Base-by-base conservation (phyloP, 306 rosid species). In the Herpetospermum pedunculosum region DNA sequence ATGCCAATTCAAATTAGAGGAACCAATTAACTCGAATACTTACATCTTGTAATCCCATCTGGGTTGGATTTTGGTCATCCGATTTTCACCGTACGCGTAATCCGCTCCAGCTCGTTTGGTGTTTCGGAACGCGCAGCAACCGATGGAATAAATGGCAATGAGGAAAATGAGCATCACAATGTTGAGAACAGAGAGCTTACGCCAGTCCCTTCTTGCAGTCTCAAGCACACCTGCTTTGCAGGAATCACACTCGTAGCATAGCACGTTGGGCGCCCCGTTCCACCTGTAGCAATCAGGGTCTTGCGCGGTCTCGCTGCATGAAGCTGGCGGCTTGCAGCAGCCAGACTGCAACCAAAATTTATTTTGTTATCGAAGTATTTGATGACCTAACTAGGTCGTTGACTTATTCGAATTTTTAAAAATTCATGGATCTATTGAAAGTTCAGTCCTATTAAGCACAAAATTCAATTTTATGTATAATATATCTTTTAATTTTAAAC, bases 141-240 rank as follows among this genome's bases (percentile, higher is more conserved):
- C 99, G 9, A 91, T 87, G 3, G 85, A 89, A 70, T 91, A 95
- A 21, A 91, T 77, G 8, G 81, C 96, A 3, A 95, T 92, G 69
- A 95, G 97, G 35, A 91, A 48, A 23, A 91, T 79, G 32, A 91
- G 78, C 82, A 91, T 48, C 41, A 87, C 79, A 16, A 95, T 84
- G 19, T 80, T 88, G 16, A 95, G 92, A 30, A 95, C 89, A 3
- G 92, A 85, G 71, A 95, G 84, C 80, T 95, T 95, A 78, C 81
- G 97, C 99, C 99, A 95, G 23, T 87, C 89, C 70, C 85, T 80
- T 63, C 90, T 82, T 18, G 87, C 83, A 38, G 85, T 80, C 78
- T 95, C 97, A 18, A 89, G 85, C 32, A 95, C 97, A 44, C 96
- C 97, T 5, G 92, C 96, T 59, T 91, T 95, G 96, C 99, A 95